phyloP scores from a whole-genome alignment of 2,329 filamentous ascomycete species.

The Aspergillus pseudonomiae region DNA sequence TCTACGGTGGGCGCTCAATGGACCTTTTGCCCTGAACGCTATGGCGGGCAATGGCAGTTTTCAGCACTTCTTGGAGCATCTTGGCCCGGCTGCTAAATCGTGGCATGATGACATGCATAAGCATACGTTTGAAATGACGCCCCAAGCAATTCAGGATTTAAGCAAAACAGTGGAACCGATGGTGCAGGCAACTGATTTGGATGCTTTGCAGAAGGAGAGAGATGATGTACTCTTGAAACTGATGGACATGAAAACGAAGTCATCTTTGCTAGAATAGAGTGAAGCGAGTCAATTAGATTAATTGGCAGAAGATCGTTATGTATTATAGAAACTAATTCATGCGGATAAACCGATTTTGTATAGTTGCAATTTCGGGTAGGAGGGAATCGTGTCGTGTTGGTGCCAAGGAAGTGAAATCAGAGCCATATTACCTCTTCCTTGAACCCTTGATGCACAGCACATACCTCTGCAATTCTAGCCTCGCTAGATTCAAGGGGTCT shows the following conservation, averaged over 20 bases:
- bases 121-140: constrained; percentile 11
- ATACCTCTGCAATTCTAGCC: not conserved
- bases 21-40: constrained; percentile 20
- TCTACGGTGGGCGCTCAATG: constrained; percentile 21
- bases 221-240: not conserved
- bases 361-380: no score
- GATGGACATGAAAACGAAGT: not conserved
- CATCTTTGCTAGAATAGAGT: not conserved
- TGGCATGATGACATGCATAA: constrained; percentile 21
- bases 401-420: no score
- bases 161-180: not conserved
- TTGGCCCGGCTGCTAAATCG: constrained; percentile 17
- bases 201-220: not conserved
- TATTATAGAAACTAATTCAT: not conserved
- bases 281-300: no score
- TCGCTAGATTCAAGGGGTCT: not conserved
- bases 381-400: no score
- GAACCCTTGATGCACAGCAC: not conserved
- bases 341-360: not conserved
- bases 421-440: no score
- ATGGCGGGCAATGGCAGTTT: constrained; percentile 20
- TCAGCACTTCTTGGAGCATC: constrained; percentile 21
- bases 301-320: not conserved
- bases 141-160: not conserved
- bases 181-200: not conserved